phyloP scores from a whole-genome alignment of 345 rosid species.

The Ailanthus altissimus region DNA sequence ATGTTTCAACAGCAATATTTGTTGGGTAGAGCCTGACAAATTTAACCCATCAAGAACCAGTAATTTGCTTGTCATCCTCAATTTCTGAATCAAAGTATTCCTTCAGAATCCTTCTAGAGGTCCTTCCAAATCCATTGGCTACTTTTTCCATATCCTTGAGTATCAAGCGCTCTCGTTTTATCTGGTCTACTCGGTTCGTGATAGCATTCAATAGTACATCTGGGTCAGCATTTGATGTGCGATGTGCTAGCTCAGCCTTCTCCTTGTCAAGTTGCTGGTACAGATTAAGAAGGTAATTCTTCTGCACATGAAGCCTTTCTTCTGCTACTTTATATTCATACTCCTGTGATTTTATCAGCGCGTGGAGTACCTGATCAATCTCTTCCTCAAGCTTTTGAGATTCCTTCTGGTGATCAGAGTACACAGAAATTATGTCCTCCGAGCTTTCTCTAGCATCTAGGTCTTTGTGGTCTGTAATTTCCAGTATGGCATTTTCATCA shows the following conservation, averaged over 20 bases:
- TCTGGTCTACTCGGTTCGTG: conserved; percentile 51
- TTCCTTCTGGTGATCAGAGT: conserved; percentile 45
- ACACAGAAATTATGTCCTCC: conserved; percentile 29
- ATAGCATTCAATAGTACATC: conserved; percentile 43
- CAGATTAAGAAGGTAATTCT: conserved; percentile 54
- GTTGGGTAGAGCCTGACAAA: background rate
- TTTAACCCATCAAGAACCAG: background rate
- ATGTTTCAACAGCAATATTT: conserved; percentile 3
- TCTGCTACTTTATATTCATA: conserved; percentile 65
- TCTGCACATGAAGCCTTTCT: conserved; percentile 58
- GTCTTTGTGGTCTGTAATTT: conserved; percentile 28
- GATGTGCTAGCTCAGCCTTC: conserved; percentile 45
- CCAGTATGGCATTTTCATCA: conserved; percentile 34
- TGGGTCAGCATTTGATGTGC: conserved; percentile 27
- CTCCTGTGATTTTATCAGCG: conserved; percentile 59
- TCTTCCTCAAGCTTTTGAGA: conserved; percentile 63
- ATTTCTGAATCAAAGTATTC: conserved; percentile 50
- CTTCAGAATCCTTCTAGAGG: conserved; percentile 50
- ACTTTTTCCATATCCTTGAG: conserved; percentile 73
- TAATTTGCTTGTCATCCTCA: conserved; percentile 30
- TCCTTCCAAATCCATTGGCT: conserved; percentile 71
- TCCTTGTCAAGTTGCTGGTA: conserved; percentile 70
- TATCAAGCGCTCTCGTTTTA: conserved; percentile 52
- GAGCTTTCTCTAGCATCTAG: conserved; percentile 28
- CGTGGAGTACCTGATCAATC: conserved; percentile 56